Base-by-base conservation (phyloP, 306 rosid genomes). In the Ammopiptanthus mongolicus region DNA sequence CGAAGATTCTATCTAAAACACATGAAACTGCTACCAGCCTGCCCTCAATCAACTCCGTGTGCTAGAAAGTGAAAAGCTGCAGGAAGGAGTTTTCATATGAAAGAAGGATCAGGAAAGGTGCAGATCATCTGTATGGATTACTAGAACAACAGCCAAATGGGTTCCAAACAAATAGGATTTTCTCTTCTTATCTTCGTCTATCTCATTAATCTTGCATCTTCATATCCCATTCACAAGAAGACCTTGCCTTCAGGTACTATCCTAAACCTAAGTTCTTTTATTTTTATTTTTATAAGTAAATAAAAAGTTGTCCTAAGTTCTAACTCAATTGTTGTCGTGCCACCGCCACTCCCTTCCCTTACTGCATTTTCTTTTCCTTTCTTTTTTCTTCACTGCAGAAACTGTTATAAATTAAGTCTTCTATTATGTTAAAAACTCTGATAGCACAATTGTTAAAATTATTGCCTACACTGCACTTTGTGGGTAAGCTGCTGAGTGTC, bases 231-330 rank as follows among this genome's bases (percentile, higher is more conserved):
- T 70, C 88, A 33, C 48, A 75, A 77, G 80, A 75, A 77, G 80
- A 72, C 44, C 67, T 78, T 78, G 65, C 44, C 84, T 75, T 75
- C 91, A 83, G 97, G 97, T 86, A 79, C 62, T 76, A 18, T 74
- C 44, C 50, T 65, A 9, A 23, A 0, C 28, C 28, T n/a, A n/a
- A n/a, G n/a, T n/a, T n/a, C n/a, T n/a, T n/a, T n/a, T n/a, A n/a
- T n/a, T 21, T 8, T 5, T 28, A 2, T 12, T 41, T 22, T 17
- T 14, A 6, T 2, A 12, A 4, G 1, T 36, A 29, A 29, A 29
- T 6, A 41, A 4, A 19, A 31, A 52, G 4, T 14, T 55, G 76
- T 37, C 75, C 37, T 57, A 1, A 5, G 8, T 73, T 59, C 25
- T 57, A 71, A 57, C 28, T 42, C 68, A 17, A 28, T 11, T 44